Base-by-base conservation (phyloP, 1,284 basidiomycete genomes). In the Pulveroboletus sp. region DNA sequence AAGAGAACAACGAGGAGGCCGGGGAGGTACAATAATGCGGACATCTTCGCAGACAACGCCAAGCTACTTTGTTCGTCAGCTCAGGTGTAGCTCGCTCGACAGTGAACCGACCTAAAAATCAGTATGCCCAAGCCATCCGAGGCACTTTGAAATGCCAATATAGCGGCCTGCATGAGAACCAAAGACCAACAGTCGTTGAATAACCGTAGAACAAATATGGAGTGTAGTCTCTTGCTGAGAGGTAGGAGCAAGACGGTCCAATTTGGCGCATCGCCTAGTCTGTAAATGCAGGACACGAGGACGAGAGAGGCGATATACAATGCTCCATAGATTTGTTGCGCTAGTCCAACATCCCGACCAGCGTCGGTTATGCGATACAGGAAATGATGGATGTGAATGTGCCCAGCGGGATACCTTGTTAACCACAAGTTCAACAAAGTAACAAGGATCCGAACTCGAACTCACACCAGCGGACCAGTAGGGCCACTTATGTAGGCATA, bases 121-220 rank as follows among this genome's bases (percentile, higher is more conserved):
- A 90, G 63, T 17, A 83, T 83, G 1, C 86, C 92, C 4, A 84
- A 46, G 40, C 81, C 79, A 68, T 89, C 88, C 48, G 79, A 74
- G 20, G 81, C 80, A n/a, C 71, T 70, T 54, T 84, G 83, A 60
- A 83, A 86, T 14, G 86, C 81, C 24, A 89, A 62, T 42, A 90
- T 77, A 10, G 88, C 80, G 3, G 79, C 77, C 71, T 89, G 80
- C 56, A 84, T 64, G 54, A 79, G 69, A 62, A 91, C 71, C 44
- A 93, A 85, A 1, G 91, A 85, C 84, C 96, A 87, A 58, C 93
- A 94, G 70, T 99, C 97, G 70, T 98, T 98, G 80, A 99, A 99
- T 31, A 99, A 78, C 10, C 97, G 84, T 45, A 99, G 78, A 24
- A 91, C 84, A 71, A 89, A 99, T 61, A 99, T 92, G 8, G 96